phyloP scores from a whole-genome alignment of 2,329 filamentous ascomycete species.

The Penicillium sp. region DNA sequence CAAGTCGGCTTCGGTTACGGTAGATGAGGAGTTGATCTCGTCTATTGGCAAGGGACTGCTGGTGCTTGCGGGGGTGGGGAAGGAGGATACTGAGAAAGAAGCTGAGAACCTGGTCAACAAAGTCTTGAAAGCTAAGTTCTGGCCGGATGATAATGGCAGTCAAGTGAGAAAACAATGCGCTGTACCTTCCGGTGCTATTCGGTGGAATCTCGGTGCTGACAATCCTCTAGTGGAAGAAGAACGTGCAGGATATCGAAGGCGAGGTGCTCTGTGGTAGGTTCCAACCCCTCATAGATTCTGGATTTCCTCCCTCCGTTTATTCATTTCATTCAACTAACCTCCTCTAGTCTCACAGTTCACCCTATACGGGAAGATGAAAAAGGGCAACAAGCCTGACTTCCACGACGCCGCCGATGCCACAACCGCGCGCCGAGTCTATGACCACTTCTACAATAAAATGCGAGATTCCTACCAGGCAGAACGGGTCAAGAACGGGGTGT shows the following conservation, averaged over 20 bases:
- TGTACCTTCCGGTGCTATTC: background rate
- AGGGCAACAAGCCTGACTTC: conserved; percentile 94
- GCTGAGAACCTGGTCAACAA: conserved; percentile 82
- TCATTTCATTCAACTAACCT: background rate
- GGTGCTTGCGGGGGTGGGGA: conserved; percentile 88
- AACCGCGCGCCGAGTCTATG: conserved; percentile 80
- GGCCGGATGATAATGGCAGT: conserved; percentile 78
- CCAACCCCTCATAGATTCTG: background rate
- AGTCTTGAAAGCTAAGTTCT: conserved; percentile 86
- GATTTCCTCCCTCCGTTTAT: background rate
- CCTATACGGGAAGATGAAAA: conserved; percentile 88
- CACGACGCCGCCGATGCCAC: conserved; percentile 81
- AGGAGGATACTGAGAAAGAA: conserved; percentile 88
- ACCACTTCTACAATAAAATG: conserved; percentile 79
- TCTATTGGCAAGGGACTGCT: conserved; percentile 88
- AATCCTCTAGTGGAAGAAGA: conserved; percentile 79
- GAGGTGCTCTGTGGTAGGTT: conserved; percentile 88
- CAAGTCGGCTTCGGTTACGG: conserved; percentile 91
- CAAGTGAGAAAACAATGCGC: conserved; percentile 53
- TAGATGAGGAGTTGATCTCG: conserved; percentile 87
- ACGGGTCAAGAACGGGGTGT: conserved; percentile 90
- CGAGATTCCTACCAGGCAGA: conserved; percentile 71
- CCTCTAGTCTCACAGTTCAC: conserved; percentile 91
- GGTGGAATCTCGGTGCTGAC: conserved; percentile 3
- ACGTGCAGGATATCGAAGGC: conserved; percentile 82